Evolutionary conservation across 306 rosid genomes (phyloP).

Genomic region (Dalbergia cultrata): DNA sequence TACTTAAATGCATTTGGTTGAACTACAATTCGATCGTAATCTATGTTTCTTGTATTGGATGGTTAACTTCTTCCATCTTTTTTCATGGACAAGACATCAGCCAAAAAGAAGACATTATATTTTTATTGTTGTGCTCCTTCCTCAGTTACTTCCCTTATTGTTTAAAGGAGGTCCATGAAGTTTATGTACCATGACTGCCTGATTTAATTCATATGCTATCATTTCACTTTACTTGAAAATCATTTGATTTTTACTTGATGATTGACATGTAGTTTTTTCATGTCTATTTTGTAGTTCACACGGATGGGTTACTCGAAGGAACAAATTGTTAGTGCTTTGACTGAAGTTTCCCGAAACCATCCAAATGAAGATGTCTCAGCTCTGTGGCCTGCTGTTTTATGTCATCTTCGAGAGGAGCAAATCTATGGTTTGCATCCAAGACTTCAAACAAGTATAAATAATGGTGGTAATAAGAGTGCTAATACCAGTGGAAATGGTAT

Average conservation of each 20-base stretch:
- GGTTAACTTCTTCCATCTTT: slow-evolving; percentile 14
- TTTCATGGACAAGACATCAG: background rate
- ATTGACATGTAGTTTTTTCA: slow-evolving; percentile 11
- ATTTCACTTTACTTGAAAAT: slow-evolving; percentile 15
- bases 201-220: slow-evolving; percentile 32
- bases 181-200: slow-evolving; percentile 30
- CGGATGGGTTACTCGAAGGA: slow-evolving; percentile 87
- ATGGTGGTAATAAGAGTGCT: slow-evolving; percentile 33
- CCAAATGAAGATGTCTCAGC: slow-evolving; percentile 68
- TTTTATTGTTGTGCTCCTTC: slow-evolving; percentile 2
- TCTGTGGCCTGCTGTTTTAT: slow-evolving; percentile 86
- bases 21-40: slow-evolving; percentile 17
- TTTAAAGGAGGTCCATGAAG: slow-evolving; percentile 33
- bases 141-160: slow-evolving; percentile 1
- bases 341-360: slow-evolving; percentile 65
- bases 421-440: slow-evolving; percentile 68
- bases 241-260: background rate
- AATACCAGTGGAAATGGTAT: slow-evolving; percentile 49
- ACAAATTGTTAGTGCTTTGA: slow-evolving; percentile 63
- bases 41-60: slow-evolving; percentile 35
- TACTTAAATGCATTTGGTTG: background rate
- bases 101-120: background rate
- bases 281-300: slow-evolving; percentile 60
- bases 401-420: slow-evolving; percentile 77
- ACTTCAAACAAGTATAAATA: slow-evolving; percentile 48